Evolutionary conservation across 805 yeast species (phyloP), one percentile per base, ranked within the genome.

Genomic region (Brettanomyces bruxellensis): DNA sequence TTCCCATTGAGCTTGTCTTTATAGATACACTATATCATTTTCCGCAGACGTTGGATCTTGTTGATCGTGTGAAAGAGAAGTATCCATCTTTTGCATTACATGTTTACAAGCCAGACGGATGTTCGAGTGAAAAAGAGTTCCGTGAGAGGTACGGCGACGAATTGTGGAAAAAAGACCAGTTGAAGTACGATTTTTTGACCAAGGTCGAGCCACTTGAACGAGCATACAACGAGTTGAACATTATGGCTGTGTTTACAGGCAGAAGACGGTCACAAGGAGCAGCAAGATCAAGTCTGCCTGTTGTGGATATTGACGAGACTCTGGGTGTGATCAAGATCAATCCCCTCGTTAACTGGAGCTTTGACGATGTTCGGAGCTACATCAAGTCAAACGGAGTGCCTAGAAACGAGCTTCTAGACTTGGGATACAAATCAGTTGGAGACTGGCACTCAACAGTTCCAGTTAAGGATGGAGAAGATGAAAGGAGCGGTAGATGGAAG

Each of bases 401-500:
- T 3, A 87, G 85, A 66, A 91, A 91, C 59, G 88, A 77, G 50
- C 70, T 91, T 34, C 68, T 91, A 35, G 91, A 89, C 63, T 68
- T 80, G 47, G 97, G 97, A 0, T 91, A 90, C 65, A 82, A 88
- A 58, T 86, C 96, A 0, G 77, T 91, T 13, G 98, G 98, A 1
- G 98, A 91, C 64, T 91, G 90, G 77, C 98, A 91, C 64, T 86
- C 95, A 1, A 91, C 98, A 0, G 79, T 67, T 30, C 97, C 98
- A 2, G 95, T 87, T 9, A 74, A 69, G 6, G 96, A 85, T 40
- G 96, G 95, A 8, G 97, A 88, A 60, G 97, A 91, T 59, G 98
- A 91, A 64, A 76, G 98, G 53, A 79, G 93, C n/a, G 98, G 98
- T 1, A 77, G 98, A 58, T 91, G 98, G 98, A 83, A 85, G 70